These are phyloP conservation scores for Ophiostoma populinum DNA, from an alignment of 2,329 filamentous ascomycete species.

Conservation along the genomic window DNA sequence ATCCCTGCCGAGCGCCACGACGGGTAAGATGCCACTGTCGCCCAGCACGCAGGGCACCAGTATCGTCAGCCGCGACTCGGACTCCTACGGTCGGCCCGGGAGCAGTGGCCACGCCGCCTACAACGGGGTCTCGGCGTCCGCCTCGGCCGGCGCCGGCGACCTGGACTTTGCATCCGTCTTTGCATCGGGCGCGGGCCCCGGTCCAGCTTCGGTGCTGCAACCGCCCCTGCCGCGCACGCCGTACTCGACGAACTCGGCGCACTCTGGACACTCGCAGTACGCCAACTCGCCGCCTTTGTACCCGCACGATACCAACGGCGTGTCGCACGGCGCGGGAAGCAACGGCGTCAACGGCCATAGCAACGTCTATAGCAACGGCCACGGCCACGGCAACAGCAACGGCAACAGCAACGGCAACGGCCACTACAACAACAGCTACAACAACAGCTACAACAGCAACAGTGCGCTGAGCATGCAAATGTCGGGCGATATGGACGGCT, in stretches of 20 bases:
- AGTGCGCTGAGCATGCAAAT: conserved; percentile 13
- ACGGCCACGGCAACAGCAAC: not conserved
- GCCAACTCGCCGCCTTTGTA: too few relatives aligned
- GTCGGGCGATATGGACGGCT: conserved; percentile 19
- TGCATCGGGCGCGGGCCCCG: conserved; percentile 12
- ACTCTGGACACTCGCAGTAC: too few relatives aligned
- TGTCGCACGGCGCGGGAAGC: too few relatives aligned
- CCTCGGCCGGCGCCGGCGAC: too few relatives aligned
- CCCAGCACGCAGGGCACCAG: conserved; percentile 50
- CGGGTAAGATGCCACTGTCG: conserved; percentile 45
- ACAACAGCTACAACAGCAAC: not conserved
- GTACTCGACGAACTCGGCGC: not conserved
- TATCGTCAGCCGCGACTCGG: conserved; percentile 42
- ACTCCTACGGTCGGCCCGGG: conserved; percentile 32
- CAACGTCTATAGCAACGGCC: too few relatives aligned
- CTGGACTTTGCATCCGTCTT: too few relatives aligned
- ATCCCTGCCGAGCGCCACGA: conserved; percentile 38
- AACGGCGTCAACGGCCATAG: too few relatives aligned
- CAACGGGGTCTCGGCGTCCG: conserved; percentile 19
- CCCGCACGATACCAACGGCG: too few relatives aligned
- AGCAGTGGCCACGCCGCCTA: conserved; percentile 20
- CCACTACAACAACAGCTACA: not conserved
- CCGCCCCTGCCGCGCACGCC: conserved; percentile 1
- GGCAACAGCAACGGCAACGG: not conserved
- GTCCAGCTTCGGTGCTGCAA: too few relatives aligned